Evolutionary conservation across 208 protist species (phyloP), one percentile per base, ranked within the genome.

Genomic region (Paratrypanosoma confusum): DNA sequence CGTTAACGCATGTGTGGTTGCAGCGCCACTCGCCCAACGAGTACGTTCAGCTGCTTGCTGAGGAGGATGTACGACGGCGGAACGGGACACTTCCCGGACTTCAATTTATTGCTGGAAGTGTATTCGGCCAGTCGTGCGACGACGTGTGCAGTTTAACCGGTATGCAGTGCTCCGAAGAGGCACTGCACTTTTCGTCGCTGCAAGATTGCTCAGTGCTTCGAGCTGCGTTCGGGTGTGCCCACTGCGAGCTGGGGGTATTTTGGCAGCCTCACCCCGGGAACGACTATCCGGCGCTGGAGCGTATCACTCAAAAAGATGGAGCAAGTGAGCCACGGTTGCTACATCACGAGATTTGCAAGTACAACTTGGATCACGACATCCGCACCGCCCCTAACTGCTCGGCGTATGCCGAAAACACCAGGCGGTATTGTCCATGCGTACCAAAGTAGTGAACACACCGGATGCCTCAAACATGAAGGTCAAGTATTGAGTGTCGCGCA

Each of bases 1-100:
- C 61, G 7, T 31, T 50, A 3, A 63, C 56, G 13, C 61, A 69
- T 53, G 46, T 69, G 5, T 69, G 61, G 61, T 61, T 69, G 57
- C 31, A 55, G 31, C 21, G 61, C 18, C 14, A 53, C 34, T 39
- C 49, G 5, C 5, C 22, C 11, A 41, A 45, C 33, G 20, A 37
- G 18, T 65, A 69, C 27, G 23, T 65, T 4, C 61, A 69, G 40
- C 39, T 50, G 28, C 29, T 73, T 5, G 50, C 46, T 0, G 22
- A 28, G 8, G 54, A 51, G 16, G 55, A 50, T 14, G 56, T 27
- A 10, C 26, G 36, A 16, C 22, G 36, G 22, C 42, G 49, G 18
- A 66, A 66, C 35, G 31, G 26, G 10, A 58, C 42, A 7, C 0
- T 51, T 2, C 51, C 51, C 3, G 33, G 16, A 10, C 22, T 55